Base-by-base conservation (phyloP, 2,329 filamentous ascomycete genomes). In the Sporothrix pseudoabietina region DNA sequence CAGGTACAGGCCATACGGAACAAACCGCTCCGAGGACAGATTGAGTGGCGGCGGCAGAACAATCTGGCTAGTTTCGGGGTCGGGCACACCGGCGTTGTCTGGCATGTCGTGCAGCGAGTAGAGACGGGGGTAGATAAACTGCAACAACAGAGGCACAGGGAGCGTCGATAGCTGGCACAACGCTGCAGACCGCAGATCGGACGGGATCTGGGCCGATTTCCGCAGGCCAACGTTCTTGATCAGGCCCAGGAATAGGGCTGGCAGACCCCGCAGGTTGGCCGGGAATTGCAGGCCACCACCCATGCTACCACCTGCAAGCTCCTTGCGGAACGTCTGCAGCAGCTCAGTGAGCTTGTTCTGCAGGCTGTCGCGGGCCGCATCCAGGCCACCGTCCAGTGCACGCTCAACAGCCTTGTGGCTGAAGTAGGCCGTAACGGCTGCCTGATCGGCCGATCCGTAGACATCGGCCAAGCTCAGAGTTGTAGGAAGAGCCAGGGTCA, bases 41-140 rank as follows among this genome's bases (percentile, higher is more conserved):
- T 98, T 98, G 78, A 93, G 79, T 0, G 93, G 87, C 4, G 93
- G 93, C 32, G 96, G 96, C 72, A 99, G 89, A 69, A 93, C 87
- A 76, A 97, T 98, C 79, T 97, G 93, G 78, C 94, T 94, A 2
- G 93, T 97, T 79, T 92, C 89, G 44, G 91, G 88, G 78, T 98
- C 92, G 0, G 94, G 93, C 41, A 94, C 86, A 73, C 96, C 96
- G 7, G 94, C 94, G 77, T 92, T 92, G 81, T 98, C 94, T 4
- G 96, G 94, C 95, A 99, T 98, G 82, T 98, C 95, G 80, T 98
- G 93, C 70, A 97, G 85, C 30, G 92, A 95, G 84, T 97, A 97
- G 77, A 94, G 85, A 77, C 90, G 88, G 26, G 92, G 92, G 82
- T 94, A 94, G 78, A 98, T 97, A 84, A 96, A 98, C 82, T 97